These are phyloP conservation scores for Carex pumila DNA, from an alignment of 176 grass and related monocot genomes.

Conservation along the genomic window DNA sequence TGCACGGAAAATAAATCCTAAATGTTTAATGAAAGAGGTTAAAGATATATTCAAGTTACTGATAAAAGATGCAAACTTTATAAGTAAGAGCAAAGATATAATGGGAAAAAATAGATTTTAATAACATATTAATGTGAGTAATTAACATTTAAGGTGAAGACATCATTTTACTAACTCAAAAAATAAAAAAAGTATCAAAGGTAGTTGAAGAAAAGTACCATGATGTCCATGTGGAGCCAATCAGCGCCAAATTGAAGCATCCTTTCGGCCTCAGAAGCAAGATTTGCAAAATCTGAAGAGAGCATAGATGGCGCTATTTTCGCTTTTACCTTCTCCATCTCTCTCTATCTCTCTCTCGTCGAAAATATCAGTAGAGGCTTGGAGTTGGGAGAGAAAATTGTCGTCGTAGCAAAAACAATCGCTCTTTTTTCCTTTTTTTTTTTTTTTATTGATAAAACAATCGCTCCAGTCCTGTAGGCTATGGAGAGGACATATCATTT, in stretches of 20 bases:
- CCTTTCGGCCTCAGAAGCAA: conserved; percentile 58
- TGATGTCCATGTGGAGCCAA: conserved; percentile 99
- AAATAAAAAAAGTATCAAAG: neutral
- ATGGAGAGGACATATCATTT: neutral
- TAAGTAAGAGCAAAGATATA: no score
- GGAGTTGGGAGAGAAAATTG: neutral
- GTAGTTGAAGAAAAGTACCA: conserved; percentile 35
- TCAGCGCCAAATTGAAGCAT: conserved; percentile 91
- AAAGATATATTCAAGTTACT: no score
- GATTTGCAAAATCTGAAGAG: conserved; percentile 77
- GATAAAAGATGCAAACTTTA: no score
- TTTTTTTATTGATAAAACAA: neutral
- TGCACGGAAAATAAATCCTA: no score
- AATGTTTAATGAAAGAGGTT: no score
- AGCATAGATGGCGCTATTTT: conserved; percentile 94
- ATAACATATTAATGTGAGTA: no score
- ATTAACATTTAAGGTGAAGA: no score
- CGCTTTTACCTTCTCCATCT: conserved; percentile 21
- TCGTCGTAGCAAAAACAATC: no score
- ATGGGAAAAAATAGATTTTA: no score
- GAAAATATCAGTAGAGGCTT: neutral
- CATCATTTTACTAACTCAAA: neutral
- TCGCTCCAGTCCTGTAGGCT: neutral
- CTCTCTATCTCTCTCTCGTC: neutral
- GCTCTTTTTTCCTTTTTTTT: neutral